Evolutionary conservation across 2,329 filamentous ascomycete genomes (phyloP).

Genomic region (Fusarium metavorans): DNA sequence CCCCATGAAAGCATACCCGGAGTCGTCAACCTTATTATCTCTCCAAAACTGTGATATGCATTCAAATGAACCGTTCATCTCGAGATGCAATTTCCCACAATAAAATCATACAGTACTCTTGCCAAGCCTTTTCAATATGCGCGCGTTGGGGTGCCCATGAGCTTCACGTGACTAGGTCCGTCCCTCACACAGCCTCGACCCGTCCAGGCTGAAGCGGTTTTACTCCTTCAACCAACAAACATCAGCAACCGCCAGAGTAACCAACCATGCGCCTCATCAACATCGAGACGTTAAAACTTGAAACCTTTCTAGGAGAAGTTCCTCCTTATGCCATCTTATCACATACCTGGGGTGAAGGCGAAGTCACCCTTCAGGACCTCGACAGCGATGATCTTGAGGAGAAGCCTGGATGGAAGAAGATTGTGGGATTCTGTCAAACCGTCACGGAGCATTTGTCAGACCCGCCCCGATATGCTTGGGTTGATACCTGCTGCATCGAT

Average conservation of each 20-base stretch:
- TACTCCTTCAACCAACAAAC: background rate
- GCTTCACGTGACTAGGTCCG: background rate
- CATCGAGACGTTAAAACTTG: constrained; percentile 12
- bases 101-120: background rate
- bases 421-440: constrained; percentile 16
- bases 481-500: constrained; percentile 31
- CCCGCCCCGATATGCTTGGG: constrained; percentile 18
- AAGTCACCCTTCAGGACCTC: constrained; percentile 27
- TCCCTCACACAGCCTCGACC: background rate
- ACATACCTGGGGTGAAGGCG: constrained; percentile 20
- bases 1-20: background rate
- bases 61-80: background rate
- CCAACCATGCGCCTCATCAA: constrained; percentile 24
- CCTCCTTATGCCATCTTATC: constrained; percentile 30
- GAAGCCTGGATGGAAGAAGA: constrained; percentile 26
- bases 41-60: background rate
- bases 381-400: background rate
- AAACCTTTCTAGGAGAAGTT: constrained; percentile 10
- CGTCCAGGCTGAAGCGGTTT: background rate
- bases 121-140: background rate
- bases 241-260: background rate
- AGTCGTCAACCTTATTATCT: background rate
- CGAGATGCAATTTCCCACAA: background rate
- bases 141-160: background rate
- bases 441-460: background rate